A percentile compares a stretch with the other conserved stretches of the same genome.
Conservation (phyloP, 306 rosid species). For the Sicyos edulis region DNA sequence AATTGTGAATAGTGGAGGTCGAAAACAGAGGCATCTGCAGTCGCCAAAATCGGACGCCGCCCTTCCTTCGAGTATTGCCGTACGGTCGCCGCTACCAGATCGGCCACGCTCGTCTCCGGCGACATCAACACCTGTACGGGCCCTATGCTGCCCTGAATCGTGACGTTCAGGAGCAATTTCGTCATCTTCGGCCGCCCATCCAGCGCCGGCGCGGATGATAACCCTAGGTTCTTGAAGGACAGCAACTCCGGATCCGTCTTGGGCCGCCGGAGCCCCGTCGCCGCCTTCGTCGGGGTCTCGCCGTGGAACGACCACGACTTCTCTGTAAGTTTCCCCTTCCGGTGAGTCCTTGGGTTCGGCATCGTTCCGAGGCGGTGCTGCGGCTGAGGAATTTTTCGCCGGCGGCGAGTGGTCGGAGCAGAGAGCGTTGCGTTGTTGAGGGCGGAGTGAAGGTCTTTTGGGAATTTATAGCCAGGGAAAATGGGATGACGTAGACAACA, state of each 20-base stretch:
- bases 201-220: neutral
- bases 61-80: conserved; percentile 59
- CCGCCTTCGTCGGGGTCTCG: neutral
- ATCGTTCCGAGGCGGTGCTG: conserved; percentile 40
- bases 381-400: conserved; percentile 43
- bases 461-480: neutral
- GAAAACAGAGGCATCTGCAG: conserved; percentile 35
- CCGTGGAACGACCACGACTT: conserved; percentile 66
- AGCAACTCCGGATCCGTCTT: conserved; percentile 56
- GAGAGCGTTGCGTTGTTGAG: neutral
- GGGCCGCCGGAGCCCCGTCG: conserved; percentile 52
- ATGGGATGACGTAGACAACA: neutral
- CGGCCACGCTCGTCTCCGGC: conserved; percentile 52
- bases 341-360: conserved; percentile 53
- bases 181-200: conserved; percentile 44
- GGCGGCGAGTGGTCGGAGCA: neutral
- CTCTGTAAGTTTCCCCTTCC: conserved; percentile 36
- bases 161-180: conserved; percentile 70
- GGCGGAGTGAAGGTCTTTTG: neutral
- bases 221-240: conserved; percentile 19
- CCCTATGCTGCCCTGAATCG: conserved; percentile 60
- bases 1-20: conserved; percentile 91
- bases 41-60: conserved; percentile 64
- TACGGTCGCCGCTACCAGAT: conserved; percentile 44
- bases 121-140: conserved; percentile 62